Evolutionary conservation across 1,139 yeast species (phyloP), one percentile per base, ranked within the genome.

Genomic region (Blastobotrys elegans): DNA sequence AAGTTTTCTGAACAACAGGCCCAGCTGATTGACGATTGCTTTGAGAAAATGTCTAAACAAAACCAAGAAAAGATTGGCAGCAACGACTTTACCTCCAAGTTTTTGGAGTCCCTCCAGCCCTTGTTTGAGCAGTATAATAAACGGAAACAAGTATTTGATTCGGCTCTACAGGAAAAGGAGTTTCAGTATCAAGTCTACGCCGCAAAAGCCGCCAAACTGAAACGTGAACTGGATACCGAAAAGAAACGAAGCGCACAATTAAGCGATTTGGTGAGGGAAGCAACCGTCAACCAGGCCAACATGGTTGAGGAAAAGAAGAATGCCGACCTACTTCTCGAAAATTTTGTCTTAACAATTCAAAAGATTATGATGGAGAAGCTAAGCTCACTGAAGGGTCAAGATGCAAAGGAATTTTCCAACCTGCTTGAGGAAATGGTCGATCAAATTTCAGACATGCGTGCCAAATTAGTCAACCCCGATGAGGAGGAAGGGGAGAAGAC

Each of bases 71-170:
- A 20, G 18, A 22, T 14, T 16, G 26, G 26, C 24, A 24, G 27
- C 27, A 24, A 24, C 27, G 27, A 24, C 27, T 24, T 24, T 24
- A 24, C 8, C 10, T 5, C 27, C 8, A 5, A 24, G 27, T 24
- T 24, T 24, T 10, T 24, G 27, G 22, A 33, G 30, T 13, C 13
- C 5, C 16, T 40, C 8, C 35, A n/a, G 17, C 36, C 29, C 7
- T 10, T 40, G 5, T 46, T 53, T 17, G 45, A 52, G 13, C 53
- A 52, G 33, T 54, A 53, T 40, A 46, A 48, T 14, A 46, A 47
- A 13, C 46, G 57, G 4, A 51, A 53, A 36, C 40, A 47, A 38
- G 51, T 48, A 34, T 54, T 48, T 47, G 42, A 40, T 17, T 49
- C 49, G 14, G 43, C 37, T 2, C 21, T 54, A 16, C 48, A 54